These are phyloP conservation scores for Pichia occidentalis DNA, from an alignment of 805 yeast genomes.

Conservation along the genomic window DNA sequence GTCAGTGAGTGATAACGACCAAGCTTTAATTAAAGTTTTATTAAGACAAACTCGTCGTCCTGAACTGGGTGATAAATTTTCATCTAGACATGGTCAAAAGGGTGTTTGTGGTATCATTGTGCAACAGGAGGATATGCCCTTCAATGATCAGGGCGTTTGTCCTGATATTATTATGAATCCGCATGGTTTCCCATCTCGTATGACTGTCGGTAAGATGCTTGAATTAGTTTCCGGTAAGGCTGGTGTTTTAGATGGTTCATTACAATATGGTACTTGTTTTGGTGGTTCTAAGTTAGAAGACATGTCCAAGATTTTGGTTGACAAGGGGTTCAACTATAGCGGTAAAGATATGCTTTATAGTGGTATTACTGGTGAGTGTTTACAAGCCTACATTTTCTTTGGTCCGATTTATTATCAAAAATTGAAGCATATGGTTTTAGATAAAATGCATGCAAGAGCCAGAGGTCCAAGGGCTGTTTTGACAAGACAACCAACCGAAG, in stretches of 20 bases:
- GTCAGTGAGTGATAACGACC: conserved; percentile 92
- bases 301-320: conserved; percentile 85
- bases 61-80: conserved; percentile 94
- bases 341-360: conserved; percentile 98
- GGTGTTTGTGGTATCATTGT: conserved; percentile 99
- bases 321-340: conserved; percentile 86
- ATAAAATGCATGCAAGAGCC: conserved; percentile 99
- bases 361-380: conserved; percentile 95
- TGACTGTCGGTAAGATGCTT: conserved; percentile 99
- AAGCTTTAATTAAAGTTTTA: conserved; percentile 85
- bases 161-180: conserved; percentile 99
- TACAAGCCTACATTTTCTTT: conserved; percentile 95
- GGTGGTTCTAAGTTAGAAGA: conserved; percentile 97
- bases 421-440: conserved; percentile 97
- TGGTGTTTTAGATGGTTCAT: conserved; percentile 84
- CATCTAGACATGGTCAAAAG: conserved; percentile 97
- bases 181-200: conserved; percentile 99
- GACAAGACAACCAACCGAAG: conserved; percentile 98
- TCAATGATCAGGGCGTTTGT: conserved; percentile 81
- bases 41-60: conserved; percentile 95
- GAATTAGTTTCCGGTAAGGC: conserved; percentile 96
- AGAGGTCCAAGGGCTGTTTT: conserved; percentile 98
- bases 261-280: conserved; percentile 96
- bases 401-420: conserved; percentile 98
- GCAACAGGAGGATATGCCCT: conserved; percentile 94